Base-by-base conservation (phyloP, 2,329 filamentous ascomycete species). In the Emergomyces orientalis region DNA sequence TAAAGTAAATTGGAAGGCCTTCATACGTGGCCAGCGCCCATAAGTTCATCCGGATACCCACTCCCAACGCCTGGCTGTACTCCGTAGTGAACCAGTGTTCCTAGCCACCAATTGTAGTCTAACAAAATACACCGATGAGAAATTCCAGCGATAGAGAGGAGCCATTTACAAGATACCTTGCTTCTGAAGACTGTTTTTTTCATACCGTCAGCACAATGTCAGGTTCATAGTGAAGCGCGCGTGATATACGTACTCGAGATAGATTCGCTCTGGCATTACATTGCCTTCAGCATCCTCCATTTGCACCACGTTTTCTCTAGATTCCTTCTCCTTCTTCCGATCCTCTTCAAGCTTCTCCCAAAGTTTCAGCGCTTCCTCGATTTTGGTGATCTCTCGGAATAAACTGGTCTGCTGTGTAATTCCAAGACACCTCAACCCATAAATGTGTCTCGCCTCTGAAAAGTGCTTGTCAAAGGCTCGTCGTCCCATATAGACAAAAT, bases 241-340 rank as follows among this genome's bases (percentile, higher is more conserved):
- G 37, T 19, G 27, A 59, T 37, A 47, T 22, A 75, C 76, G 59
- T 73, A 78, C 76, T 99, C 94, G 68, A 92, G 87, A 75, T 97
- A 99, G 62, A 99, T 93, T 82, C 96, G 96, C 79, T 97, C 91
- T 0, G 95, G 94, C 94, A 99, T 99, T 63, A 99, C 94, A 71
- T 99, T 97, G 56, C 94, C 94, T 73, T 96, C 90, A 0, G 86
- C 89, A 75, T 99, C 94, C 80, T 99, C 94, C 94, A 99, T 99
- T 80, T 99, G 91, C 59, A 97, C 90, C 11, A 99, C 85, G 64
- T 88, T 90, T 47, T 93, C 91, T 54, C 89, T 88, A 65, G 88
- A 86, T 0, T 88, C 81, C 73, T 86, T 88, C 66, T 86, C 86
- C 75, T 86, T 88, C 81, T 89, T 91, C 76, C 89, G 88, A 68